Percentiles rank a stretch among this genome's conserved stretches.
Conservation (phyloP, 1,139 yeast genomes). For the Groenewaldozyma auringiensis region DNA sequence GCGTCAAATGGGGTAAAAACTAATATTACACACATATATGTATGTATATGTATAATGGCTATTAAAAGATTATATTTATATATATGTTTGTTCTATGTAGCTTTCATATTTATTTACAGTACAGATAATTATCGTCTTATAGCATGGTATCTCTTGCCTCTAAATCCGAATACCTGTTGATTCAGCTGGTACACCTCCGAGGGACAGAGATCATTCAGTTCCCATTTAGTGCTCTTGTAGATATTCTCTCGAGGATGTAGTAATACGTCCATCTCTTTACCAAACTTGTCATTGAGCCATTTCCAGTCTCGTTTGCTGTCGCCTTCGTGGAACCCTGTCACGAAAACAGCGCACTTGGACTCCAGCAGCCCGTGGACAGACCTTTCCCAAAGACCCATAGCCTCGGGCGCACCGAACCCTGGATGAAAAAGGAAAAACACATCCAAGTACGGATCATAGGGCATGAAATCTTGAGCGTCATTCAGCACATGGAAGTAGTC, state of each 20-base stretch:
- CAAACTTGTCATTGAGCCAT: constrained; percentile 60
- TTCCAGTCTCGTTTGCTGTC: constrained; percentile 65
- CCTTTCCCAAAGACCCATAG: constrained; percentile 70
- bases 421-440: constrained; percentile 93
- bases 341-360: constrained; percentile 84
- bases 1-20: constrained; percentile 75
- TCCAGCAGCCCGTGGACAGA: constrained; percentile 81
- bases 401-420: constrained; percentile 80
- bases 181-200: constrained; percentile 90
- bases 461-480: constrained; percentile 89
- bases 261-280: constrained; percentile 71
- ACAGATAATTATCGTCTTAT: constrained; percentile 29
- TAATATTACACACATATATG: constrained; percentile 22
- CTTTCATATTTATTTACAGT: background rate
- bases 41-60: background rate
- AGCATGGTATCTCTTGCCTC: constrained; percentile 96
- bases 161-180: constrained; percentile 78
- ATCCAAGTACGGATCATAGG: constrained; percentile 94
- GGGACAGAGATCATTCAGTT: constrained; percentile 82
- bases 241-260: constrained; percentile 66
- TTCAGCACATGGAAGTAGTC: constrained; percentile 86
- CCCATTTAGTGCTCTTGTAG: constrained; percentile 88
- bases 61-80: background rate
- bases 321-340: constrained; percentile 79
- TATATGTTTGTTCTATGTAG: background rate